Evolutionary conservation across 495 filamentous ascomycete species (phyloP).

Genomic region (Lentithecium fluviatile): DNA sequence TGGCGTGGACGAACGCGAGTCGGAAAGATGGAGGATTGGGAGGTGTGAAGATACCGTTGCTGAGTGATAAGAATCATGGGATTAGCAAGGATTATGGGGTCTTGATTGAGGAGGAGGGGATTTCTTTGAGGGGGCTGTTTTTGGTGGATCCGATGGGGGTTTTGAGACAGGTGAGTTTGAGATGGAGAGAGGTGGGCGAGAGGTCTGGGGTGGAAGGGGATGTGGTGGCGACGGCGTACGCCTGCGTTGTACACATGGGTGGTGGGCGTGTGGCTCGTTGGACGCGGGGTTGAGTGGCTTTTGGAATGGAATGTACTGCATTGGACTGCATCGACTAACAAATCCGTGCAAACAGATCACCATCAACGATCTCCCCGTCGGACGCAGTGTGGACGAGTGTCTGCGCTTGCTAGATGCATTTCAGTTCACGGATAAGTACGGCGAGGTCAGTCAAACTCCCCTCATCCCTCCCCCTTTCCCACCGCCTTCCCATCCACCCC

Average conservation of each 20-base stretch:
- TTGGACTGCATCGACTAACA: too few species aligned
- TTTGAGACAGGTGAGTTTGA: constrained; percentile 52
- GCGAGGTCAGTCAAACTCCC: too few species aligned
- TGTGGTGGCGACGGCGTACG: too few species aligned
- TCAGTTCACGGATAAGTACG: constrained; percentile 60
- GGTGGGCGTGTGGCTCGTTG: neutral
- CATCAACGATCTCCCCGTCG: constrained; percentile 59
- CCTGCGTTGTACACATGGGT: too few species aligned
- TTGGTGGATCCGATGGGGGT: constrained; percentile 58
- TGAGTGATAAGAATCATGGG: constrained; percentile 57
- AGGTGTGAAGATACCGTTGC: constrained; percentile 52
- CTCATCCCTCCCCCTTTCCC: too few species aligned
- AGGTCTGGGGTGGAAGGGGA: too few species aligned
- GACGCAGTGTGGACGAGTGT: constrained; percentile 58
- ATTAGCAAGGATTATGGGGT: constrained; percentile 57
- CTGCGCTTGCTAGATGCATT: constrained; percentile 59
- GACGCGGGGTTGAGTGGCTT: too few species aligned
- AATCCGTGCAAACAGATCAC: constrained; percentile 53
- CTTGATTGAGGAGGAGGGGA: constrained; percentile 57
- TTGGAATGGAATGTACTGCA: too few species aligned
- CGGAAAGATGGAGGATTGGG: constrained; percentile 57
- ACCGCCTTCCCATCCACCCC: too few species aligned
- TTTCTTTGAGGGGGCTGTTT: constrained; percentile 58
- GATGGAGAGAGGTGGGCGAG: too few species aligned
- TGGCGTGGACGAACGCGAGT: constrained; percentile 54